These are phyloP conservation scores for Aphanomyces euteiches DNA, from an alignment of 352 stramenopile genomes.

Conservation along the genomic window DNA sequence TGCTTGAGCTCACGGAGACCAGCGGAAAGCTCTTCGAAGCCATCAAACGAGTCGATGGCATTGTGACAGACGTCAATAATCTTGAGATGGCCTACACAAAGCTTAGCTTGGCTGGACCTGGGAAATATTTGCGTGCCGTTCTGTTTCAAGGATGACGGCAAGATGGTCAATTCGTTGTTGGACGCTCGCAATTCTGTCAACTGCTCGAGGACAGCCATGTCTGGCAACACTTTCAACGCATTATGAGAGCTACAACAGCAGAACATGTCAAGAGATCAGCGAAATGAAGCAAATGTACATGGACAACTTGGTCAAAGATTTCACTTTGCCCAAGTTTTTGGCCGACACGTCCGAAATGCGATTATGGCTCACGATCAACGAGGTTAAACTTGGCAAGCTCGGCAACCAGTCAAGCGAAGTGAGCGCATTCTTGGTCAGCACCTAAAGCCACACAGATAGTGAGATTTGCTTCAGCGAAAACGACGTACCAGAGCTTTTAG, in stretches of 20 bases:
- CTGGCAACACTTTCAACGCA: slow-evolving; percentile 62
- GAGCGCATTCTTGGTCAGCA: slow-evolving; percentile 84
- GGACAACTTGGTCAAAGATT: slow-evolving; percentile 77
- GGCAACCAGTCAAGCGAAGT: slow-evolving; percentile 79
- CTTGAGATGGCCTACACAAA: slow-evolving; percentile 58
- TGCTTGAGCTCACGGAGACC: slow-evolving; percentile 64
- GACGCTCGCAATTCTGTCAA: slow-evolving; percentile 77
- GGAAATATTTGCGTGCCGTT: slow-evolving; percentile 44
- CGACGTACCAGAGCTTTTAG: slow-evolving; percentile 58
- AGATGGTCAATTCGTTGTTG: slow-evolving; percentile 70
- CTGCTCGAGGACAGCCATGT: slow-evolving; percentile 56
- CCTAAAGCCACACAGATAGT: not conserved
- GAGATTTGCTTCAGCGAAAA: not conserved
- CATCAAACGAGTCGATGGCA: slow-evolving; percentile 72
- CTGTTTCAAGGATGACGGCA: slow-evolving; percentile 57
- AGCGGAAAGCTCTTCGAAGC: slow-evolving; percentile 54
- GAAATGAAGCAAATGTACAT: slow-evolving; percentile 44
- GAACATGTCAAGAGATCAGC: not conserved
- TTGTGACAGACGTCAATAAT: slow-evolving; percentile 82
- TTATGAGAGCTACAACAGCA: slow-evolving; percentile 59
- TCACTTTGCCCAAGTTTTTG: slow-evolving; percentile 59
- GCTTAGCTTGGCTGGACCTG: no score
- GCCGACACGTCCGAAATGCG: slow-evolving; percentile 62
- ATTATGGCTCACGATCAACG: slow-evolving; percentile 82
- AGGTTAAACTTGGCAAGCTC: slow-evolving; percentile 73